Evolutionary conservation across 805 yeast species (phyloP).

Genomic region (Metschnikowia rubicola): DNA sequence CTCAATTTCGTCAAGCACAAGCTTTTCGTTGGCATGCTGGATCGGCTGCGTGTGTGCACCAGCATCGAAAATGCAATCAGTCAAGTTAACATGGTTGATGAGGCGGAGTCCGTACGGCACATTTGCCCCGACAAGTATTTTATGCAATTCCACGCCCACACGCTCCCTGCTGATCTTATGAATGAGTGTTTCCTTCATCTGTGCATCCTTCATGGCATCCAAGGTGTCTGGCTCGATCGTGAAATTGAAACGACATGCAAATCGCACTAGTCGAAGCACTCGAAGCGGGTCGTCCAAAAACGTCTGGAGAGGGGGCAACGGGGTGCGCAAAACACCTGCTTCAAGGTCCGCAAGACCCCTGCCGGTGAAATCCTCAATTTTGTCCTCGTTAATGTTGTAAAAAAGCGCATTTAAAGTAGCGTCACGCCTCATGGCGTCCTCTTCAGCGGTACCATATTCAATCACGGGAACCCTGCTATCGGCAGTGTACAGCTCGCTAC

Average conservation of each 20-base stretch:
- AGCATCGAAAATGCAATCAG: conserved; percentile 52
- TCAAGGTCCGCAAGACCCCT: conserved; percentile 70
- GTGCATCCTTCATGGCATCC: conserved; percentile 59
- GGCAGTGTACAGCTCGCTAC: conserved; percentile 81
- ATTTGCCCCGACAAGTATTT: conserved; percentile 62
- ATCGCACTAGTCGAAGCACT: conserved; percentile 78
- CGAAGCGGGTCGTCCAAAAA: conserved; percentile 93
- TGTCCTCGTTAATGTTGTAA: conserved; percentile 65
- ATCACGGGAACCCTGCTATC: conserved; percentile 84
- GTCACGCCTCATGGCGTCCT: conserved; percentile 91
- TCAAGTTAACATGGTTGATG: conserved; percentile 53
- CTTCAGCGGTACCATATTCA: conserved; percentile 82
- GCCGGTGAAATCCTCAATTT: conserved; percentile 83
- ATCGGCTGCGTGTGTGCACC: conserved; percentile 23
- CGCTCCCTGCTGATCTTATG: conserved; percentile 86
- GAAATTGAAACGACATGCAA: conserved; percentile 77
- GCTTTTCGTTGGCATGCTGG: conserved; percentile 16
- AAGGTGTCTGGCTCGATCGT: conserved; percentile 55
- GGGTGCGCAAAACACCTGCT: conserved; percentile 76
- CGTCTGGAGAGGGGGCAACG: conserved; percentile 79
- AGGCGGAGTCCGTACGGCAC: conserved; percentile 62
- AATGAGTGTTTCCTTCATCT: conserved; percentile 55
- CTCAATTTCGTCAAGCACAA: conserved; percentile 16
- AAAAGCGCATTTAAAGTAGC: conserved; percentile 93
- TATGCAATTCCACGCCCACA: conserved; percentile 79